phyloP scores from a whole-genome alignment of 495 filamentous ascomycete species.

The Aspergillus campestris region DNA sequence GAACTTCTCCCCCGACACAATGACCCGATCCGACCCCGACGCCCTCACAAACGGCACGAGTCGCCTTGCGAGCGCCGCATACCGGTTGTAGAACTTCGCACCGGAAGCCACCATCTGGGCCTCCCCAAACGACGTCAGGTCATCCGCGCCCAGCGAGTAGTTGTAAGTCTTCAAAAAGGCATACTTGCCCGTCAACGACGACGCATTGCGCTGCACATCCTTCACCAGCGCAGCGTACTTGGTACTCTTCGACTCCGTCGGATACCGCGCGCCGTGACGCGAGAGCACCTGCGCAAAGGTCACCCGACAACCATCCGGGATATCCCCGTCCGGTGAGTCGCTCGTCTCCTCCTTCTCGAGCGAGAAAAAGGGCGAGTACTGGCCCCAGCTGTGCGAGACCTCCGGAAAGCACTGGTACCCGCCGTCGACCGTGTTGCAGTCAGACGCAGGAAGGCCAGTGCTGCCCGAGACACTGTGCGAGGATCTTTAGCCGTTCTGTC shows the following conservation, averaged over 20 bases:
- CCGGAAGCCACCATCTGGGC: slow-evolving; percentile 69
- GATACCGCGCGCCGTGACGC: slow-evolving; percentile 77
- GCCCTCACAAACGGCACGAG: slow-evolving; percentile 63
- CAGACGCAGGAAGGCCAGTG: not conserved
- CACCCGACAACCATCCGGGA: slow-evolving; percentile 57
- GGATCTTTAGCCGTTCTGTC: not conserved
- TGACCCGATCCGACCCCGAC: slow-evolving; percentile 60
- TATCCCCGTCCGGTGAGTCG: slow-evolving; percentile 32
- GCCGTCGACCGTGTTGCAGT: slow-evolving; percentile 49
- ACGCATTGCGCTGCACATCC: slow-evolving; percentile 51
- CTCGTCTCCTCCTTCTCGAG: slow-evolving; percentile 45
- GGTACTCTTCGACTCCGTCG: slow-evolving; percentile 53
- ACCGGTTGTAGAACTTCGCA: slow-evolving; percentile 61
- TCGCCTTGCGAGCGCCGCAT: slow-evolving; percentile 45
- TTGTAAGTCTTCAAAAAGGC: slow-evolving; percentile 59
- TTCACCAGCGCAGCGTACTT: slow-evolving; percentile 48
- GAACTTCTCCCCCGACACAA: slow-evolving; percentile 65
- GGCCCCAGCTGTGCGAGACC: slow-evolving; percentile 70
- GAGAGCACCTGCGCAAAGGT: slow-evolving; percentile 74
- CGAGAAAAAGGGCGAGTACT: slow-evolving; percentile 76
- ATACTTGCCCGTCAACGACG: slow-evolving; percentile 46
- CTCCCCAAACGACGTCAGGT: slow-evolving; percentile 65
- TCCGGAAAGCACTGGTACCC: slow-evolving; percentile 56
- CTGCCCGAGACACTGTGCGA: not conserved
- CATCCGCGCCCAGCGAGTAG: slow-evolving; percentile 66